Conservation (phyloP, 805 yeast genomes). For the Candida gorgasii region DNA sequence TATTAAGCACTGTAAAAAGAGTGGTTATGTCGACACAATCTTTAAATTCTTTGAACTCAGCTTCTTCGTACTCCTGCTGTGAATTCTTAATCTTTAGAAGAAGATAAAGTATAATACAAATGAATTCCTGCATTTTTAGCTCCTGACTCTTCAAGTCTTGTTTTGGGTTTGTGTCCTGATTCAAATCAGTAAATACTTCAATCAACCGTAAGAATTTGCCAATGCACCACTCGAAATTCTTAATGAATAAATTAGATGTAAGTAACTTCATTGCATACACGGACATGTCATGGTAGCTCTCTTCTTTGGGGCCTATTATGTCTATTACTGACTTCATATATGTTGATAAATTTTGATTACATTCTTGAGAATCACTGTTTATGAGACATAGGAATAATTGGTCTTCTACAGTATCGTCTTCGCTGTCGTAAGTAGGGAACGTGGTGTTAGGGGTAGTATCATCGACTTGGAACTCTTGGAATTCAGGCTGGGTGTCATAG, state of each 20-base stretch:
- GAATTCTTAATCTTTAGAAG: constrained; percentile 33
- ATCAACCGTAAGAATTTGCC: constrained; percentile 40
- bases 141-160: constrained; percentile 11
- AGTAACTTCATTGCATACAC: constrained; percentile 34
- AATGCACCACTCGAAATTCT: constrained; percentile 35
- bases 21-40: constrained; percentile 16
- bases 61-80: constrained; percentile 17
- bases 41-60: constrained; percentile 16
- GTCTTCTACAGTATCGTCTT: constrained; percentile 5
- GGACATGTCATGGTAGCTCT: constrained; percentile 33
- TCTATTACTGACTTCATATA: constrained; percentile 37
- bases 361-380: constrained; percentile 40
- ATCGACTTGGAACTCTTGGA: neutral
- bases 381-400: constrained; percentile 21
- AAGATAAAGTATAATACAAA: constrained; percentile 34
- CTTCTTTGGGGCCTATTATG: constrained; percentile 16
- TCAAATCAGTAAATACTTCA: constrained; percentile 24
- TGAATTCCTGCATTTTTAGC: constrained; percentile 29
- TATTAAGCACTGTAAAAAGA: constrained; percentile 22
- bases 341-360: constrained; percentile 38
- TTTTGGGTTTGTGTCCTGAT: constrained; percentile 1
- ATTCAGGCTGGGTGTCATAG: neutral
- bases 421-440: constrained; percentile 5
- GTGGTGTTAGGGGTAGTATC: constrained; percentile 4
- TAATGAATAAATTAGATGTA: constrained; percentile 38